phyloP scores from a whole-genome alignment of 2,329 filamentous ascomycete species.

The Samsoniella hepiali region DNA sequence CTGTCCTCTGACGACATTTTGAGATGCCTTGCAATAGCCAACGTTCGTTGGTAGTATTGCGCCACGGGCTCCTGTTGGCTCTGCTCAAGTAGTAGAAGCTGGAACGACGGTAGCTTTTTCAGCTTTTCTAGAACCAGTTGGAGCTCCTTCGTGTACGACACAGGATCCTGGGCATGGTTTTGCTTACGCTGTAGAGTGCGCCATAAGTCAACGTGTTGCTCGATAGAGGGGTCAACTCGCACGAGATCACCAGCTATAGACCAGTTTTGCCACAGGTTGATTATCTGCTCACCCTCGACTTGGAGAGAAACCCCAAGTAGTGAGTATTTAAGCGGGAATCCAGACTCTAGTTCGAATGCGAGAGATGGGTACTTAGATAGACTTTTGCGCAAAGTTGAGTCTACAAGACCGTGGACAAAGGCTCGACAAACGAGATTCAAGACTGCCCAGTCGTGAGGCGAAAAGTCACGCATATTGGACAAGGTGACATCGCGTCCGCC shows the following conservation, averaged over 20 bases:
- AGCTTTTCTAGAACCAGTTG: slow-evolving; percentile 46
- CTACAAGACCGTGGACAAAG: slow-evolving; percentile 53
- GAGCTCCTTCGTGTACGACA: slow-evolving; percentile 52
- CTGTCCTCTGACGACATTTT: slow-evolving; percentile 32
- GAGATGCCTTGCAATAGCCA: slow-evolving; percentile 33
- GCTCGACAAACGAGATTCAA: slow-evolving; percentile 51
- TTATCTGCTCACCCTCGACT: slow-evolving; percentile 54
- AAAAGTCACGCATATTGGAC: slow-evolving; percentile 44
- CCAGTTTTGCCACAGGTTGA: slow-evolving; percentile 43
- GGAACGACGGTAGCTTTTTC: slow-evolving; percentile 50
- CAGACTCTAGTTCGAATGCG: slow-evolving; percentile 30
- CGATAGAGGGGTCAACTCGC: slow-evolving; percentile 28
- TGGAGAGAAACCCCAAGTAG: slow-evolving; percentile 53
- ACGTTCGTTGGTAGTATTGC: slow-evolving; percentile 47
- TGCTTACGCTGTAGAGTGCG: slow-evolving; percentile 38
- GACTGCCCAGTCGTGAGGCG: slow-evolving; percentile 42
- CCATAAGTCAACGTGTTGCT: slow-evolving; percentile 44
- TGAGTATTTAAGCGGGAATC: slow-evolving; percentile 40
- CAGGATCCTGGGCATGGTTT: slow-evolving; percentile 43
- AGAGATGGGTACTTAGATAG: slow-evolving; percentile 49
- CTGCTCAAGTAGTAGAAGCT: slow-evolving; percentile 53
- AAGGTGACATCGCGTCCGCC: slow-evolving; percentile 49
- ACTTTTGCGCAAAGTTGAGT: slow-evolving; percentile 43
- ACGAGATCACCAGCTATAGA: slow-evolving; percentile 20
- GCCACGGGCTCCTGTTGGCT: slow-evolving; percentile 48